phyloP scores from a whole-genome alignment of 2,329 filamentous ascomycete species.

The Epichloe hybrida region DNA sequence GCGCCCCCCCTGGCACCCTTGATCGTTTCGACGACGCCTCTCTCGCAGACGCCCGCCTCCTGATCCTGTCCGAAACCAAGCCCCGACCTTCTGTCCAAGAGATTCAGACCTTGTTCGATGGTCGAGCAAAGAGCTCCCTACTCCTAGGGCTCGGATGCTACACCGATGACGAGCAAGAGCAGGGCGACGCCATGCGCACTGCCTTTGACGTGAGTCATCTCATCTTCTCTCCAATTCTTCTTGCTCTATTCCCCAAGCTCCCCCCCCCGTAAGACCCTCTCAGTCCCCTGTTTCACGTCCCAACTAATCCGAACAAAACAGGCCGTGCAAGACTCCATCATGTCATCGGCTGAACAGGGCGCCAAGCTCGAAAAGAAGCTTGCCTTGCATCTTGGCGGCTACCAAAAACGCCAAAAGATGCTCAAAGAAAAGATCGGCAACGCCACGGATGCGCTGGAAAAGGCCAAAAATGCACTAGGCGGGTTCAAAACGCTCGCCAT shows the following conservation, averaged over 20 bases:
- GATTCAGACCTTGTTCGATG: constrained; percentile 40
- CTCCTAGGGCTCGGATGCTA: constrained; percentile 75
- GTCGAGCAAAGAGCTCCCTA: constrained; percentile 38
- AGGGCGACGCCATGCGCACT: constrained; percentile 46
- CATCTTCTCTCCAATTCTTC: too few relatives aligned
- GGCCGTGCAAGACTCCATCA: constrained; percentile 60
- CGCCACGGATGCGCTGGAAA: constrained; percentile 59
- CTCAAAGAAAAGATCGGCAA: constrained; percentile 68
- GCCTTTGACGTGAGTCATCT: constrained; percentile 56
- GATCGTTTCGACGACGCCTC: constrained; percentile 55
- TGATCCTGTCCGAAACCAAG: constrained; percentile 59
- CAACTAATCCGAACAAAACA: constrained; percentile 16
- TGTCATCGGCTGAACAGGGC: constrained; percentile 61
- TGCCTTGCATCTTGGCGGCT: constrained; percentile 74
- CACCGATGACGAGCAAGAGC: constrained; percentile 59
- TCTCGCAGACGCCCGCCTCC: constrained; percentile 61
- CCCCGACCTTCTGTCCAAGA: constrained; percentile 32
- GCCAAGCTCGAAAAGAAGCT: constrained; percentile 92
- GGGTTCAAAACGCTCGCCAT: constrained; percentile 64
- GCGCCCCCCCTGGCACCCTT: constrained; percentile 39
- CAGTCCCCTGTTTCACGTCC: background rate
- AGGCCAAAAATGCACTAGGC: constrained; percentile 57
- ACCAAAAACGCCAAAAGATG: constrained; percentile 72
- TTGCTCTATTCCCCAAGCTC: background rate
- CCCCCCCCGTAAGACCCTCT: too few relatives aligned